Evolutionary conservation across 768 basidiomycete species (phyloP), one percentile per base, ranked within the genome.

Genomic region (Kwoniella dendrophila): DNA sequence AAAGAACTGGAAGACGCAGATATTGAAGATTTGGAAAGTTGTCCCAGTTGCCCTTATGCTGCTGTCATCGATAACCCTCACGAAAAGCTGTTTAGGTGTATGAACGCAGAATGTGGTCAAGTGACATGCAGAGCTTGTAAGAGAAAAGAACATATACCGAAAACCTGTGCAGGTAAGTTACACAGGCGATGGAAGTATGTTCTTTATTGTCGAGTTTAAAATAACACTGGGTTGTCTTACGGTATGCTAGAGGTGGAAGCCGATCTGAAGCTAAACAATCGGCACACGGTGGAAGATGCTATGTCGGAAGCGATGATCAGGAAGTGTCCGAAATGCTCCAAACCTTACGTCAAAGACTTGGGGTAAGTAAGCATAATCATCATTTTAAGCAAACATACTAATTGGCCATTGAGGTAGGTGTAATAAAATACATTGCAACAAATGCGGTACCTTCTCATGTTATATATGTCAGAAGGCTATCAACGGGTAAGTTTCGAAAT

Each of bases 301-400:
- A 96, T 96, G 93, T 90, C 90, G 33, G 83, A 83, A 44, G 92
- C 92, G 2, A 81, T 94, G 12, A 89, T 92, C 86, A 84, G 92
- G 36, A 88, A 86, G 65, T 96, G 93, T 78, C 93, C 93, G 0
- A 88, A 87, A 60, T 95, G 90, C 79, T 76, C 85, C 55, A 90
- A 92, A 83, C 83, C 90, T 80, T 79, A 43, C 16, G 27, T 64
- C 63, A 59, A 62, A 61, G 79, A 78, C 26, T 43, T 58, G 29
- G 78, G 78, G 50, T 74, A 43, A 40, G 69, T 4, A 1, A 14
- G 40, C 48, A 59, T 43, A 3, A 20, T 48, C 41, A 53, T 58
- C 26, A 51, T 44, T 52, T 33, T 52, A 55, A 18, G 26, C 14
- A 1, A 30, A 5, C 10, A 27, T 11, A 24, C 38, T 43, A 3